phyloP scores from a whole-genome alignment of 148 eudicot species.

The Persicaria maculosa region DNA sequence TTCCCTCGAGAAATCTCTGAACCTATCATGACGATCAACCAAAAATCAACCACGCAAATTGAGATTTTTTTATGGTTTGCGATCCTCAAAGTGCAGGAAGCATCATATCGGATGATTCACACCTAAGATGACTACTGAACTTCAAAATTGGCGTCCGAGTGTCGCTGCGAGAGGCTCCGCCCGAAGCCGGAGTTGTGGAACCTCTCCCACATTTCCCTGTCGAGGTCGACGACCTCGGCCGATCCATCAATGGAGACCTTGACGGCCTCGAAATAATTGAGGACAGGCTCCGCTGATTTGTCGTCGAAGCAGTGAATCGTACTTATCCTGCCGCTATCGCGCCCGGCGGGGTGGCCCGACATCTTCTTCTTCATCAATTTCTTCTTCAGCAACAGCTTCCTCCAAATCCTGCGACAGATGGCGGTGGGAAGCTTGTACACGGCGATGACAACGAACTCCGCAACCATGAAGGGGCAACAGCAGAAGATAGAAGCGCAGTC shows the following conservation, averaged over 20 bases:
- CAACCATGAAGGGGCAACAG: slow-evolving; percentile 54
- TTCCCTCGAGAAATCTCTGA: no score
- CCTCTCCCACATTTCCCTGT: slow-evolving; percentile 40
- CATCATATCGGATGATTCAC: neutral
- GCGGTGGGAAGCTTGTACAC: slow-evolving; percentile 63
- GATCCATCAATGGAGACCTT: neutral
- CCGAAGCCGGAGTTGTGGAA: slow-evolving; percentile 34
- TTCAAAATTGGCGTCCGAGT: neutral
- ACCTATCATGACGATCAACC: no score
- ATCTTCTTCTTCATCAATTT: neutral
- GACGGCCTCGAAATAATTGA: neutral
- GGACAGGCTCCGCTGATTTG: neutral
- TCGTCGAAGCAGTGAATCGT: neutral
- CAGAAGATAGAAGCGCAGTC: slow-evolving; percentile 75
- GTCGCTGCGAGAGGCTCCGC: slow-evolving; percentile 31
- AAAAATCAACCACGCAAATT: neutral
- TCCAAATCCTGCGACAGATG: slow-evolving; percentile 33
- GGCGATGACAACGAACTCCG: slow-evolving; percentile 36
- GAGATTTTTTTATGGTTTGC: neutral
- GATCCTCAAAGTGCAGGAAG: neutral
- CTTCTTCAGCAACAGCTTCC: neutral
- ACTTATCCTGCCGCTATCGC: neutral
- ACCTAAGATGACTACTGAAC: neutral
- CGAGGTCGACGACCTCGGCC: slow-evolving; percentile 17
- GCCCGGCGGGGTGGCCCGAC: neutral